These are phyloP conservation scores for Fusarium sp. DNA, from an alignment of 2,329 filamentous ascomycete species.

Conservation along the genomic window DNA sequence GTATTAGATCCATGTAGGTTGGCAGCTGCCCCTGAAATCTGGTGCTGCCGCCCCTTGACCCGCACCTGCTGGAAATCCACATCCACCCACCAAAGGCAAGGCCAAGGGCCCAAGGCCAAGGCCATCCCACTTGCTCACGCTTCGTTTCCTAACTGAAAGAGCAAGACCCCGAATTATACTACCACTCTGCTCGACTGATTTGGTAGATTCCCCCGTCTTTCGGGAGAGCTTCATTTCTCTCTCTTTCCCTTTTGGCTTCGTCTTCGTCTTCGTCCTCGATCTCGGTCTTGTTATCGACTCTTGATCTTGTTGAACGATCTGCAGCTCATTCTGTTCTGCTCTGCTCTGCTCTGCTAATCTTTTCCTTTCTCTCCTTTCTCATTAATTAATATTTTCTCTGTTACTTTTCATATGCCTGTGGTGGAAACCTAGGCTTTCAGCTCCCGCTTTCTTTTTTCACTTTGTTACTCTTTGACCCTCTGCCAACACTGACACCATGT, in stretches of 20 bases:
- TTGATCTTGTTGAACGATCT: constrained; percentile 11
- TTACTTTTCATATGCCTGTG: constrained; percentile 6
- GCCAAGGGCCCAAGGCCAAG: not conserved
- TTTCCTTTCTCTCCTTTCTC: constrained; percentile 29
- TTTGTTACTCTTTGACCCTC: constrained; percentile 25
- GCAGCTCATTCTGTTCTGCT: constrained; percentile 3
- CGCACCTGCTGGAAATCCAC: constrained; percentile 19
- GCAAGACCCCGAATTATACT: constrained; percentile 38
- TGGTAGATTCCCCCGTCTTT: constrained; percentile 38
- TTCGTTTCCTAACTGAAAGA: constrained; percentile 24
- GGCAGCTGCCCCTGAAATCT: constrained; percentile 43
- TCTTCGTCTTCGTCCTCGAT: constrained; percentile 9
- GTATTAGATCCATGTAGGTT: constrained; percentile 28
- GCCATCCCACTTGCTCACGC: constrained; percentile 10
- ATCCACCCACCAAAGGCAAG: not conserved
- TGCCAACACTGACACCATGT: constrained; percentile 69
- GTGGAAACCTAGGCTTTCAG: constrained; percentile 9
- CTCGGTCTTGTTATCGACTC: constrained; percentile 12
- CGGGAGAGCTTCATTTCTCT: constrained; percentile 35
- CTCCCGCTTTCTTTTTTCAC: constrained; percentile 3
- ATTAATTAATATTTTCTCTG: constrained; percentile 10
- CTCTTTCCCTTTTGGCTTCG: constrained; percentile 18
- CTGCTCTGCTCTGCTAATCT: constrained; percentile 12
- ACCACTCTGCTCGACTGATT: constrained; percentile 25
- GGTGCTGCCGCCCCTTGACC: constrained; percentile 40